Base-by-base conservation (phyloP, 495 filamentous ascomycete genomes). In the Symbiotaphrina buchneri region DNA sequence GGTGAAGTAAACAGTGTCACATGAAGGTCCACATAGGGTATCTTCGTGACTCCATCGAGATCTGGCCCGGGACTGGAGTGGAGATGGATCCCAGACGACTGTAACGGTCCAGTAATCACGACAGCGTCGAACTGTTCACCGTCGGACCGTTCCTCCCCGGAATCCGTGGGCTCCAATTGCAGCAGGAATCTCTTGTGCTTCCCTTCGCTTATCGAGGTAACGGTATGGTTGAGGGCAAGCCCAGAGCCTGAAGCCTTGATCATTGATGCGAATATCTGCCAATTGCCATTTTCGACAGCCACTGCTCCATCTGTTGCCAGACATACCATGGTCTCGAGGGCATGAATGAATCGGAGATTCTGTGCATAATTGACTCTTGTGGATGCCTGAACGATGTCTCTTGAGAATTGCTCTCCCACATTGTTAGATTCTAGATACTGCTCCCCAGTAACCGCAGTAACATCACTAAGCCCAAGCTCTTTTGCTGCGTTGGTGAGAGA, bases 291-390 rank as follows among this genome's bases (percentile, higher is more conserved):
- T 5, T 67, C 51, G 5, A 97, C 62, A 4, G 71, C 51, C 41
- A 83, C 67, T 0, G 84, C 79, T 4, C 81, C 80, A 30, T 87
- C 75, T 0, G 82, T 71, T 1, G 84, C 78, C 79, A 95, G 80
- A 45, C 80, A 74, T 10, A 93, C 87, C 74, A 94, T 85, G 0
- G 83, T 69, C 39, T 85, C 81, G 6, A 99, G 48, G 3, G 80
- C 90, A 42, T 99, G 85, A 19, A 95, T 87, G 27, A 71, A 47
- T 2, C 52, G 58, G 5, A 97, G 46, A 37, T 99, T 94, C 39
- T 85, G 79, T 0, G 75, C 87, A 53, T 95, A 95, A 45, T 99
- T 99, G 26, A 95, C 87, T 4, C 87, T 61, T 1, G 87, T 95
- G 39, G 71, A 77, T 2, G 87, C 80, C 53, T 95, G 90, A 8